Base-by-base conservation (phyloP, 805 yeast species). In the Wickerhamiella australiensis region DNA sequence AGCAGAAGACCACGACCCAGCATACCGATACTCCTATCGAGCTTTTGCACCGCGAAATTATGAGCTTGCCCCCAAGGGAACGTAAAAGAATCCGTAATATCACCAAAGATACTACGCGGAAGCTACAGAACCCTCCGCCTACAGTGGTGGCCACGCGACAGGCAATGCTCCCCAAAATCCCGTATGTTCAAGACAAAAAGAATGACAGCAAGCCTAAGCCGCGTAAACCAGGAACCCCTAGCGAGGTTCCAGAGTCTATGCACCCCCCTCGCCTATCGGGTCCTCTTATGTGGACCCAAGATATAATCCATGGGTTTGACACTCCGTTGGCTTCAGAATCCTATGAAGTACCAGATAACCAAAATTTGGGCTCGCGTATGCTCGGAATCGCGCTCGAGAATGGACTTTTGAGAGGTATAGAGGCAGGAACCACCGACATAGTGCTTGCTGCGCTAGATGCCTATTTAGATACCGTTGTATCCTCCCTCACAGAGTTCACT, bases 331-430 rank as follows among this genome's bases (percentile, higher is more conserved):
- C 90, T 1, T 70, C 84, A 0, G 95, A 90, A 56, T 71, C 77
- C 33, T 85, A 72, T 61, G 88, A 88, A 54, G 64, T 92, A 4
- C 96, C 96, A 0, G 97, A 90, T 56, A 71, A 73, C 37, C 87
- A 80, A 42, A 74, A 73, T 35, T 65, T 92, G 42, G 75, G 77
- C 47, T 68, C 79, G 11, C 72, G 87, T 47, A 79, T 92, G 72
- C 66, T 80, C 18, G 92, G 95, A 59, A 79, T 83, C 8, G 82
- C 92, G 55, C 73, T 96, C 58, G 97, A 92, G 59, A 79, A 86
- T 61, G 98, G 98, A 0, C 68, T 92, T 7, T 73, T 87, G 0
- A 95, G 95, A 0, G 77, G 79, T 13, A 71, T 90, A n/a, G 80
- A 78, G 42, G 74, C 80, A n/a, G 79, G 78, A 18, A 84, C 82